These are phyloP conservation scores for Alternaria sp. DNA, from an alignment of 2,329 filamentous ascomycete genomes.

Conservation along the genomic window DNA sequence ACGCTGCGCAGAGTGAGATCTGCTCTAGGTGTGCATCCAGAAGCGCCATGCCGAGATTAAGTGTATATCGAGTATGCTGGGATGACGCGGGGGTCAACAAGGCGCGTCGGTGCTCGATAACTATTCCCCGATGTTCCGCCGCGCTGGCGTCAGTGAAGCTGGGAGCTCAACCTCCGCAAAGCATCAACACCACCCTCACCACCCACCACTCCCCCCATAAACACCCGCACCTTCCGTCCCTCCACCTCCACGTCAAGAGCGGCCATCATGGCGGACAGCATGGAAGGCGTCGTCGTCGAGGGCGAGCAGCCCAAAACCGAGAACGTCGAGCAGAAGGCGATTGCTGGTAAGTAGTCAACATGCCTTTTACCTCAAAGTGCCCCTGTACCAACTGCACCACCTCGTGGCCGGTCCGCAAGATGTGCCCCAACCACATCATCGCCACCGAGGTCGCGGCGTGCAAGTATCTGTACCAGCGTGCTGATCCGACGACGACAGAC, in stretches of 20 bases:
- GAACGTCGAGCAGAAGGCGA: slow-evolving; percentile 50
- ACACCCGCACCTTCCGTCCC: slow-evolving; percentile 23
- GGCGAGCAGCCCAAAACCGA: slow-evolving; percentile 51
- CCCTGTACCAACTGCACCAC: slow-evolving; percentile 30
- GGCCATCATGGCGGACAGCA: slow-evolving; percentile 56
- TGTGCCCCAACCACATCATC: slow-evolving; percentile 40
- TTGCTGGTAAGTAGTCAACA: slow-evolving; percentile 44
- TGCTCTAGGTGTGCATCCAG: slow-evolving; percentile 59
- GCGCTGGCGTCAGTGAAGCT: slow-evolving; percentile 20
- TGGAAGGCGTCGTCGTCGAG: slow-evolving; percentile 56
- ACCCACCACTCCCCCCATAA: slow-evolving; percentile 11
- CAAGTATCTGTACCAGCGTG: slow-evolving; percentile 37
- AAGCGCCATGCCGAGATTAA: slow-evolving; percentile 46
- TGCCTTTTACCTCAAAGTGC: slow-evolving; percentile 30
- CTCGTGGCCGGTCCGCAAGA: slow-evolving; percentile 28
- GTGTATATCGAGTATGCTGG: not conserved
- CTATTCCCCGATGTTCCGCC: slow-evolving; percentile 20
- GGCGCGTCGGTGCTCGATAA: slow-evolving; percentile 17
- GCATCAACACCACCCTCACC: slow-evolving; percentile 26
- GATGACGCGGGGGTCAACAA: slow-evolving; percentile 26
- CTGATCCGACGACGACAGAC: slow-evolving; percentile 64
- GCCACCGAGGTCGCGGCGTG: slow-evolving; percentile 36
- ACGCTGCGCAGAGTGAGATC: slow-evolving; percentile 56
- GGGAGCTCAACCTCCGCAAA: slow-evolving; percentile 27
- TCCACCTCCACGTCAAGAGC: slow-evolving; percentile 17